A percentile compares a stretch with the other conserved stretches of the same genome.
These are phyloP conservation scores for Mycogone perniciosa DNA, from an alignment of 2,329 filamentous ascomycete genomes.

Conservation along the genomic window DNA sequence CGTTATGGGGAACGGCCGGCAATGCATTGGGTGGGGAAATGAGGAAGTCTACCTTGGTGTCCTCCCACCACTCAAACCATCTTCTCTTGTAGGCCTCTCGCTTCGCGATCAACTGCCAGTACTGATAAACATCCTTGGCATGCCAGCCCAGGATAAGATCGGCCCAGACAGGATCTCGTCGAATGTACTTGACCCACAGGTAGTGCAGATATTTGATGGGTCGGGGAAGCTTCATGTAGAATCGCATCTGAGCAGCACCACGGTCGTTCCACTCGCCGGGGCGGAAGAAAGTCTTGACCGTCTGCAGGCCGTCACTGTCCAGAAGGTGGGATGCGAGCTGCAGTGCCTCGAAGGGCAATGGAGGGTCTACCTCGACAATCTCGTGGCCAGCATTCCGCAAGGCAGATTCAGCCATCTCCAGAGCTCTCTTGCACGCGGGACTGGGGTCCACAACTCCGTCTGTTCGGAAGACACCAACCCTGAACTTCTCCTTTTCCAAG, in stretches of 20 bases:
- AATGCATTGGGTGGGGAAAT: constrained; percentile 84
- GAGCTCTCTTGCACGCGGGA: constrained; percentile 72
- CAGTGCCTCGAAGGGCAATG: constrained; percentile 68
- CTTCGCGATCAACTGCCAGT: constrained; percentile 73
- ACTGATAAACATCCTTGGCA: constrained; percentile 66
- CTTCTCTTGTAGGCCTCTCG: constrained; percentile 70
- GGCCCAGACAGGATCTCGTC: constrained; percentile 70
- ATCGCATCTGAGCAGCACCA: constrained; percentile 68
- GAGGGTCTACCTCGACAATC: constrained; percentile 57
- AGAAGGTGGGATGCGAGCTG: constrained; percentile 72
- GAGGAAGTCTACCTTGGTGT: constrained; percentile 67
- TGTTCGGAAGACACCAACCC: constrained; percentile 69
- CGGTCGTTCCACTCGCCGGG: constrained; percentile 73
- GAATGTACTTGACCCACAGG: constrained; percentile 80
- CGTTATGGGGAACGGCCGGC: constrained; percentile 78
- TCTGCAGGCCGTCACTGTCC: constrained; percentile 76
- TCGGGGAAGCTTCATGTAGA: constrained; percentile 65
- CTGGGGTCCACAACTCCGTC: constrained; percentile 81
- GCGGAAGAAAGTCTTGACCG: constrained; percentile 70
- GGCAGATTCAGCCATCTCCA: constrained; percentile 64
- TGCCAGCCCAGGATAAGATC: constrained; percentile 67
- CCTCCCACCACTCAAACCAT: constrained; percentile 85
- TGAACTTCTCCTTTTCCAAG: constrained; percentile 54
- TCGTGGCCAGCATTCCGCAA: constrained; percentile 69
- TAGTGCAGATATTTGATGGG: constrained; percentile 81